Conservation (phyloP, 2,329 filamentous ascomycete species). For the Alternaria sp. region DNA sequence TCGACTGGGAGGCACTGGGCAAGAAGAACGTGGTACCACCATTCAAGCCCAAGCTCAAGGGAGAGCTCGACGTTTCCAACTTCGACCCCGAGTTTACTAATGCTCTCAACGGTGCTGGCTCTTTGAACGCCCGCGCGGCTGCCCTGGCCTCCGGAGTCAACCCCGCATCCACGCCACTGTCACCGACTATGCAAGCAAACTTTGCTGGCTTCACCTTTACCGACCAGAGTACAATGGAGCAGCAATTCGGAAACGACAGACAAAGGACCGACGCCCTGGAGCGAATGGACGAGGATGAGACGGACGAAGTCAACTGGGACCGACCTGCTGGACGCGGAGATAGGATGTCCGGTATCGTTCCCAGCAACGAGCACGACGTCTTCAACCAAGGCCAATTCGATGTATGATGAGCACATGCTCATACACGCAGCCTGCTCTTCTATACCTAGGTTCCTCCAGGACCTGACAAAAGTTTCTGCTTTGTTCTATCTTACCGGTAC, state of each 20-base stretch:
- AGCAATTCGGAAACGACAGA: slow-evolving; percentile 65
- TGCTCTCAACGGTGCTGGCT: slow-evolving; percentile 82
- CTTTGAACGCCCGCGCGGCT: slow-evolving; percentile 88
- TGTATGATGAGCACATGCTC: slow-evolving; percentile 32
- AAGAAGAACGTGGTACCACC: slow-evolving; percentile 94
- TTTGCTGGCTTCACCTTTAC: slow-evolving; percentile 99
- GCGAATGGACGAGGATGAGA: slow-evolving; percentile 55
- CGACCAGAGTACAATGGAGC: slow-evolving; percentile 94
- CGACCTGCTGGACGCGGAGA: slow-evolving; percentile 52
- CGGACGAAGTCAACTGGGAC: slow-evolving; percentile 52
- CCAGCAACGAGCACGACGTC: slow-evolving; percentile 54
- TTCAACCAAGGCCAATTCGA: slow-evolving; percentile 54
- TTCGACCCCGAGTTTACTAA: slow-evolving; percentile 99
- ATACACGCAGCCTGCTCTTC: slow-evolving; percentile 8
- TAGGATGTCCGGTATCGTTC: slow-evolving; percentile 60
- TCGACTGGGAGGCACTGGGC: slow-evolving; percentile 86
- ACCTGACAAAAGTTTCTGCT: slow-evolving; percentile 42
- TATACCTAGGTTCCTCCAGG: slow-evolving; percentile 11
- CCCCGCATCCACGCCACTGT: slow-evolving; percentile 87
- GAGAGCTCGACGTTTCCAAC: slow-evolving; percentile 94
- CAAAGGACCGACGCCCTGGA: slow-evolving; percentile 48
- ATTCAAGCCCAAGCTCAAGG: slow-evolving; percentile 97
- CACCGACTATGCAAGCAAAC: slow-evolving; percentile 94
- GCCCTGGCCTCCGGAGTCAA: slow-evolving; percentile 81
- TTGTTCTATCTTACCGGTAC: slow-evolving; percentile 22